A percentile compares a stretch with the other conserved stretches of the same genome.
Evolutionary conservation across 2,329 filamentous ascomycete species (phyloP).

Genomic region (Westerdykella sp.): DNA sequence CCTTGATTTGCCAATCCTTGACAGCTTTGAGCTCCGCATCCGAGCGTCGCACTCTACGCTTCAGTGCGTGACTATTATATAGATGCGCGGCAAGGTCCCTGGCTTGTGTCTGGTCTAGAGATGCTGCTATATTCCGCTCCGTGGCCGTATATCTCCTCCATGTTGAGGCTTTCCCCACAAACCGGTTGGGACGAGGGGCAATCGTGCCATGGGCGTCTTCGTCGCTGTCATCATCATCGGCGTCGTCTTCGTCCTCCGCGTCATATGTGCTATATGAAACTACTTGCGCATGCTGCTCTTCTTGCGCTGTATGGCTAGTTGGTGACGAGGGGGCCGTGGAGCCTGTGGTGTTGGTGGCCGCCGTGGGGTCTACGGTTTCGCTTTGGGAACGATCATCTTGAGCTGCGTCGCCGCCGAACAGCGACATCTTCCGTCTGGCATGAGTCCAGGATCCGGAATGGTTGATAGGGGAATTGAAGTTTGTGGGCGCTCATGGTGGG

Average conservation of each 20-base stretch:
- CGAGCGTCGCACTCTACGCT: constrained; percentile 39
- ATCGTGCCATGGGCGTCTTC: constrained; percentile 2
- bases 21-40: constrained; percentile 9
- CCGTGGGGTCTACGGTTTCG: neutral
- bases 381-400: neutral
- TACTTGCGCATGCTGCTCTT: constrained; percentile 7
- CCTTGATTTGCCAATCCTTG: constrained; percentile 37
- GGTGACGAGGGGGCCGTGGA: neutral
- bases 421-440: constrained; percentile 26
- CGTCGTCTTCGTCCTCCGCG: constrained; percentile 3
- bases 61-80: constrained; percentile 70
- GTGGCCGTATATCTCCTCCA: constrained; percentile 59
- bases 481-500: neutral
- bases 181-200: constrained; percentile 56
- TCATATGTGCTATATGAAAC: neutral
- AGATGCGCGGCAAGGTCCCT: constrained; percentile 69
- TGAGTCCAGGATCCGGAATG: neutral
- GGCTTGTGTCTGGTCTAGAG: constrained; percentile 57
- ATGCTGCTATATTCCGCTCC: constrained; percentile 57
- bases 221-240: constrained; percentile 12
- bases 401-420: constrained; percentile 30
- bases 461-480: neutral
- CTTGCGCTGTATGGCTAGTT: neutral
- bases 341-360: neutral
- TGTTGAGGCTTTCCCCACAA: constrained; percentile 58